Percentiles rank a stretch among this genome's conserved stretches.
phyloP scores from a whole-genome alignment of 805 yeast species.

The Millerozyma acaciae region DNA sequence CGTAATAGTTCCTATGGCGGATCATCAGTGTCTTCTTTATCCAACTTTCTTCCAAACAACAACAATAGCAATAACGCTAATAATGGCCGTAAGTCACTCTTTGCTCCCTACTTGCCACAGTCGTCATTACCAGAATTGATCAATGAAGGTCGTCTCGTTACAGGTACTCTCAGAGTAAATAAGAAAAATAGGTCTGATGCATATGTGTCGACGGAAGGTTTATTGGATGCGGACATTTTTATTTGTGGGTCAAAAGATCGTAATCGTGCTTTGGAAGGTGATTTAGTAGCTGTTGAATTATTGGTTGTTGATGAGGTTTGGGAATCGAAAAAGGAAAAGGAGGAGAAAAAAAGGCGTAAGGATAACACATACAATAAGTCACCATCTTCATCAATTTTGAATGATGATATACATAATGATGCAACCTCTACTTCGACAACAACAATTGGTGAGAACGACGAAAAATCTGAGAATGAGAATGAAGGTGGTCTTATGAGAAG shows the following conservation, averaged over 20 bases:
- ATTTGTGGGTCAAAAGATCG: constrained; percentile 98
- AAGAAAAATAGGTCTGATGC: constrained; percentile 97
- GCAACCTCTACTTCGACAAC: constrained; percentile 56
- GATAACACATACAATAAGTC: constrained; percentile 42
- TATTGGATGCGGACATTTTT: constrained; percentile 92
- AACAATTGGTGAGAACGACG: constrained; percentile 9
- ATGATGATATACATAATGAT: constrained; percentile 75
- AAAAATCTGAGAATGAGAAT: constrained; percentile 28
- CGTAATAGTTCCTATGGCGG: constrained; percentile 61
- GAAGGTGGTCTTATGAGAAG: constrained; percentile 53
- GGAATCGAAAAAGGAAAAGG: constrained; percentile 94
- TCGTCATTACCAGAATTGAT: constrained; percentile 85
- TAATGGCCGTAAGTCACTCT: constrained; percentile 68
- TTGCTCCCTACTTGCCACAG: constrained; percentile 96
- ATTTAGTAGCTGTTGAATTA: constrained; percentile 91
- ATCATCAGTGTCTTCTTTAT: constrained; percentile 52
- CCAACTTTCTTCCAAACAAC: constrained; percentile 32
- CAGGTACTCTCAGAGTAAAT: constrained; percentile 90
- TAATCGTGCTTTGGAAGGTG: constrained; percentile 96
- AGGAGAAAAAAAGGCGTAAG: constrained; percentile 91
- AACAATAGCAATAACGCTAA: constrained; percentile 29
- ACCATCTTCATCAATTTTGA: constrained; percentile 35
- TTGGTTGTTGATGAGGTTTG: constrained; percentile 96
- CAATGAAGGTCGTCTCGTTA: constrained; percentile 84
- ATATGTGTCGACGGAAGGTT: constrained; percentile 94